Conservation (phyloP, 192 early-diverging fungal species). For the Backusella parvicylindrica region DNA sequence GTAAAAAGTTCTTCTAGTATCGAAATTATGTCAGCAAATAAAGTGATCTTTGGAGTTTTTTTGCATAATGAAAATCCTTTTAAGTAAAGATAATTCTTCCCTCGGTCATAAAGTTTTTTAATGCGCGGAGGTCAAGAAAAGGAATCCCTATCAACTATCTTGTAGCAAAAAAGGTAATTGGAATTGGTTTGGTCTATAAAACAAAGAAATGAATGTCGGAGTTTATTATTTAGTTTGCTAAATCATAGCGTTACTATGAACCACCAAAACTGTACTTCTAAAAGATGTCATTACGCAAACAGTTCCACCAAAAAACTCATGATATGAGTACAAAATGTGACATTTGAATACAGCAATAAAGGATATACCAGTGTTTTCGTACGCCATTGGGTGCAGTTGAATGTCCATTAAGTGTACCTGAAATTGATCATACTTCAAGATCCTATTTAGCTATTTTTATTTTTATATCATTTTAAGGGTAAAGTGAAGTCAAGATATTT, state of each 20-base stretch:
- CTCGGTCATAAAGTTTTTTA: background rate
- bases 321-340: slow-evolving; percentile 3
- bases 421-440: background rate
- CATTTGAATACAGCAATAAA: background rate
- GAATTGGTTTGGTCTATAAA: background rate
- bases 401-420: background rate
- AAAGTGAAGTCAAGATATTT: background rate
- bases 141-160: background rate
- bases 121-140: slow-evolving; percentile 1
- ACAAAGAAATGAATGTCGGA: background rate
- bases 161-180: background rate
- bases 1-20: background rate
- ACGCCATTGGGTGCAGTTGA: background rate
- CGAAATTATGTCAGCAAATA: background rate
- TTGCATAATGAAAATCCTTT: background rate
- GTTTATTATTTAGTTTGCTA: background rate
- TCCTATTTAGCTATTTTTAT: background rate
- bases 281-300: slow-evolving; percentile 3
- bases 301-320: background rate
- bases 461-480: background rate
- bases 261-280: background rate
- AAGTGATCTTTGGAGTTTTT: background rate
- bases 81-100: background rate
- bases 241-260: background rate
- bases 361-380: background rate